Base-by-base conservation (phyloP, 2,329 filamentous ascomycete genomes). In the Westerdykella sp. region DNA sequence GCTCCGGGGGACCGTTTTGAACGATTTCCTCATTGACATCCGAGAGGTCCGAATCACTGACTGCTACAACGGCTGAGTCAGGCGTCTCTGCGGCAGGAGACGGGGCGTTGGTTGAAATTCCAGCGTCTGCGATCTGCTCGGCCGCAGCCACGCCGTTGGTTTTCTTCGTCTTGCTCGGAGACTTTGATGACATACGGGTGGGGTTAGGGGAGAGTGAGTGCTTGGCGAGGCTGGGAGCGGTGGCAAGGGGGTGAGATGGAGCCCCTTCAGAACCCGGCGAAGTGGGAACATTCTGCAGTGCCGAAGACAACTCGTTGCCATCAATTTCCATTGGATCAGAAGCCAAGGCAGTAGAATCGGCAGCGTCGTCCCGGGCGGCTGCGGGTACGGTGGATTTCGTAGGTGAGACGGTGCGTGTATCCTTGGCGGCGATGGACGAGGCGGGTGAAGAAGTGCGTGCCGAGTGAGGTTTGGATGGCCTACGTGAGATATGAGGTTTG, bases 21-120 rank as follows among this genome's bases (percentile, higher is more conserved):
- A 66, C 56, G 31, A 67, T 65, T 30, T 66, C 63, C 47, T 67
- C 64, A 28, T 67, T 63, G 36, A 66, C 62, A 9, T 67, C 64
- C 4, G 62, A 66, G 5, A 67, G 54, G 35, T 64, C 64, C 34
- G 63, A 66, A 47, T 66, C 63, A 37, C 57, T 64, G 32, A 14
- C n/a, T 15, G 32, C 32, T 7, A 44, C 53, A 13, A 48, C 54
- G 34, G 46, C 60, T 37, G 51, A 53, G 21, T 60, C 56, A 22
- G 61, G 59, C 21, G 57, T 56, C 37, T 59, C 59, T 11, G 46
- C 53, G 14, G 50, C 50, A 6, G 60, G 57, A 15, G 62, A 60
- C 5, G 55, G 50, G 14, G 50, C 59, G 28, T 53, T 50, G 14
- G 55, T 57, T 23, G 60, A 57, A n/a, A 50, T 41, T n/a, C 51